Conservation (phyloP, 2,329 filamentous ascomycete genomes). For the Venturia effusa region DNA sequence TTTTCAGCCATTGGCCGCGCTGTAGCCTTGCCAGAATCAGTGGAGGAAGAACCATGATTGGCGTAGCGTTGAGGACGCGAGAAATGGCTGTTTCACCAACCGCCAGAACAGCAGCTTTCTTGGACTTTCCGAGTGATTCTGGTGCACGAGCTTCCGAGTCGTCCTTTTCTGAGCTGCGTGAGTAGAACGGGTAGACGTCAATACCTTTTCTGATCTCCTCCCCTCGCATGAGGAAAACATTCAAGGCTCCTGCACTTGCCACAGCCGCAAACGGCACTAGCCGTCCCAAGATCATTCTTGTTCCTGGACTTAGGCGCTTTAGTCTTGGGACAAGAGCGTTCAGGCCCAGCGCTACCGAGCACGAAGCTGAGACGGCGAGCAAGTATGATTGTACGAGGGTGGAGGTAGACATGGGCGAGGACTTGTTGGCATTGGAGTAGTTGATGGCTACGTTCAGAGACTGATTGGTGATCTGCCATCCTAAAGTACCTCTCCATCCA, state of each 20-base stretch:
- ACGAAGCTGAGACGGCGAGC: conserved; percentile 84
- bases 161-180: conserved; percentile 59
- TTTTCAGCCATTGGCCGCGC: conserved; percentile 69
- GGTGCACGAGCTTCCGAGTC: conserved; percentile 49
- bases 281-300: conserved; percentile 67
- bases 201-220: conserved; percentile 93
- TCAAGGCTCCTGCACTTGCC: conserved; percentile 78
- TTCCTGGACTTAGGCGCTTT: conserved; percentile 61
- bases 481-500: conserved; percentile 70
- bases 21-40: conserved; percentile 77
- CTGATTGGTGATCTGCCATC: conserved; percentile 95
- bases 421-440: conserved; percentile 96
- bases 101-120: conserved; percentile 76
- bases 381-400: conserved; percentile 84
- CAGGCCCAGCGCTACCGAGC: conserved; percentile 83
- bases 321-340: conserved; percentile 83
- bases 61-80: conserved; percentile 84
- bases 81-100: conserved; percentile 89
- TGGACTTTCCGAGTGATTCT: conserved; percentile 70
- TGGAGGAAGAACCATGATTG: conserved; percentile 94
- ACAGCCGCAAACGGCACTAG: conserved; percentile 95
- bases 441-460: conserved; percentile 98
- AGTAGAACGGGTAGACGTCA: conserved; percentile 63
- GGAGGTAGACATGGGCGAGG: conserved; percentile 69
- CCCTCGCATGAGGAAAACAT: conserved; percentile 94